These are phyloP conservation scores for Orbilia javanica DNA, from an alignment of 2,329 filamentous ascomycete species.

Conservation along the genomic window DNA sequence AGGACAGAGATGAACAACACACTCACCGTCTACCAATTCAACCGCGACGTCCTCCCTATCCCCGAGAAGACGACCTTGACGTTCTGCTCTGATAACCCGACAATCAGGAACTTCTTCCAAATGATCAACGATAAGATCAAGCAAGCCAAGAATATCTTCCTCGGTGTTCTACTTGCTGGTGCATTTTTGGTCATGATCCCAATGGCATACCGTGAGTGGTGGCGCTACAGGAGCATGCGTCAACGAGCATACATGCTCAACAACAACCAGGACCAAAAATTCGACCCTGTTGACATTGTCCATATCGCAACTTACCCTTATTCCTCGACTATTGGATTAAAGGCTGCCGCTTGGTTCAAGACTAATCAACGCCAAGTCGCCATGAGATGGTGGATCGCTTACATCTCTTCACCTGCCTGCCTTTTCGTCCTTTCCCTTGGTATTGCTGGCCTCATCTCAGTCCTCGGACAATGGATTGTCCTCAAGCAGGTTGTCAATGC, in stretches of 20 bases:
- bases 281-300: slow-evolving; percentile 86
- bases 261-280: slow-evolving; percentile 70
- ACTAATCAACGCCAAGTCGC: slow-evolving; percentile 76
- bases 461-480: slow-evolving; percentile 84
- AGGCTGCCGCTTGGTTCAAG: slow-evolving; percentile 75
- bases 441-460: slow-evolving; percentile 83
- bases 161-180: slow-evolving; percentile 78
- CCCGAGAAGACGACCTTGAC: slow-evolving; percentile 83
- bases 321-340: slow-evolving; percentile 79
- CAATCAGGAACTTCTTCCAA: slow-evolving; percentile 85
- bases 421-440: slow-evolving; percentile 88
- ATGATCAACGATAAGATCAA: slow-evolving; percentile 76
- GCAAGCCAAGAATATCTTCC: slow-evolving; percentile 79
- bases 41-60: slow-evolving; percentile 81
- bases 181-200: slow-evolving; percentile 80
- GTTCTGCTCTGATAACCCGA: slow-evolving; percentile 89
- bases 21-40: slow-evolving; percentile 80
- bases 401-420: slow-evolving; percentile 85
- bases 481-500: slow-evolving; percentile 79
- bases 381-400: slow-evolving; percentile 84
- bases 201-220: slow-evolving; percentile 84
- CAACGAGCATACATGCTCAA: slow-evolving; percentile 76
- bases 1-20: slow-evolving; percentile 76
- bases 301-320: slow-evolving; percentile 87
- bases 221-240: slow-evolving; percentile 79